Base-by-base conservation (phyloP, 768 basidiomycete genomes). In the Lactarius indigo region DNA sequence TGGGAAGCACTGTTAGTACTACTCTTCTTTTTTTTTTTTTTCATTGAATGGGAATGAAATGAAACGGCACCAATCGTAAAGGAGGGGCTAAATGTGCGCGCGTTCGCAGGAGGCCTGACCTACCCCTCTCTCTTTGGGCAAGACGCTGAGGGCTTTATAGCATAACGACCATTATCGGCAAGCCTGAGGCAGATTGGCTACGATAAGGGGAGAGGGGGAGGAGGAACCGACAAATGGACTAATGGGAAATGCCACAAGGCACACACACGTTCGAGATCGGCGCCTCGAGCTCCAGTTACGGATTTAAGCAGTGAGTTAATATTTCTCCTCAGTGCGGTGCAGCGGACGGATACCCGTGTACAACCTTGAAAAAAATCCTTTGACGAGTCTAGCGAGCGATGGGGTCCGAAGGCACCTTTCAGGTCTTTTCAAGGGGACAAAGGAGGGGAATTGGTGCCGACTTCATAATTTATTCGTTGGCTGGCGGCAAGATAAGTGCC, bases 111-210 rank as follows among this genome's bases (percentile, higher is more conserved):
- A 47, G 64, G 12, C 15, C 35, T 12, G 42, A 18, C 15, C 35
- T 20, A 31, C 28, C 20, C 66, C 58, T 12, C 35, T 37, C 41
- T 64, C 41, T 68, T 68, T 28, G 63, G 66, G 63, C 5, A 35
- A 52, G 26, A 31, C 3, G 58, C 41, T 28, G 31, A 12, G 31
- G 5, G 42, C 59, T 64, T 64, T 57, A 68, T 60, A 64, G 30
- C 4, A 7, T 26, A 18, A 15, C 56, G n/a, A 31, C 66, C 35
- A 8, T n/a, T 68, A 60, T 64, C 17, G 63, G 52, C 10, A 64
- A 26, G 23, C 31, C 7, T 41, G 47, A 56, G 66, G 57, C 15
- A 59, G 66, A 68, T 68, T 64, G 23, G n/a, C 66, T 64, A 47
- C 26, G 62, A 65, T 55, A 58, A 37, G 57, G 57, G 62, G 23